These are phyloP conservation scores for Arthroderma sp. DNA, from an alignment of 2,329 filamentous ascomycete genomes.

Conservation along the genomic window DNA sequence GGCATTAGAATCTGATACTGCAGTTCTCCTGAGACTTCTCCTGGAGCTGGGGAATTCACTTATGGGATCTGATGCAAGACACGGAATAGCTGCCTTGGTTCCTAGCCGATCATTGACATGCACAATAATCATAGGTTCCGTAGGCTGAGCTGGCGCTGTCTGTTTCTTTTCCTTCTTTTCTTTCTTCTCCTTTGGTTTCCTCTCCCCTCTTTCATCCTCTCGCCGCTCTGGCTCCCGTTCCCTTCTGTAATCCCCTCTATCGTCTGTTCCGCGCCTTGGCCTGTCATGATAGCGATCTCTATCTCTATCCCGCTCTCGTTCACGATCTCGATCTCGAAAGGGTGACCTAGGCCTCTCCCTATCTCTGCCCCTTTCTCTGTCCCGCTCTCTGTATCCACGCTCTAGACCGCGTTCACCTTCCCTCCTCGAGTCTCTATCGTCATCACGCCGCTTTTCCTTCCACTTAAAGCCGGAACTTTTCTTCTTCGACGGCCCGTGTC, in stretches of 20 bases:
- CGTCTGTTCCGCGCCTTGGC: constrained; percentile 14
- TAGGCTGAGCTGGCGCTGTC: constrained; percentile 21
- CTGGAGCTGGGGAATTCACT: constrained; percentile 24
- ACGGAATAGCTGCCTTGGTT: constrained; percentile 89
- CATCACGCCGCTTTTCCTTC: constrained; percentile 37
- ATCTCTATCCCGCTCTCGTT: constrained; percentile 15
- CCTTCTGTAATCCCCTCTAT: constrained; percentile 9
- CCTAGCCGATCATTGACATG: constrained; percentile 90
- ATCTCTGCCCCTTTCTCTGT: constrained; percentile 19
- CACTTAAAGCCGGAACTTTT: constrained; percentile 31
- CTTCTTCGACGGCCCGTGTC: constrained; percentile 5
- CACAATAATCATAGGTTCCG: constrained; percentile 83
- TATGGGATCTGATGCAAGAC: constrained; percentile 70
- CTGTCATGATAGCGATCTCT: constrained; percentile 16
- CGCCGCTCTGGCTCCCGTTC: constrained; percentile 14
- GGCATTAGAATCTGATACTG: background rate
- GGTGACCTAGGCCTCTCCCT: constrained; percentile 15
- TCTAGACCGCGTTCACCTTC: constrained; percentile 38
- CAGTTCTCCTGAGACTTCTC: background rate
- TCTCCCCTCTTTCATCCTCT: constrained; percentile 11
- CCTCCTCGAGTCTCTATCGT: constrained; percentile 26
- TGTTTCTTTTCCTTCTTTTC: constrained; percentile 29
- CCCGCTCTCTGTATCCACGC: constrained; percentile 37
- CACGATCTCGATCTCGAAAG: constrained; percentile 26
- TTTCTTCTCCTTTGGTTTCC: constrained; percentile 28